Conservation (phyloP, 1,284 basidiomycete genomes). For the Singerocomus inundabilis region DNA sequence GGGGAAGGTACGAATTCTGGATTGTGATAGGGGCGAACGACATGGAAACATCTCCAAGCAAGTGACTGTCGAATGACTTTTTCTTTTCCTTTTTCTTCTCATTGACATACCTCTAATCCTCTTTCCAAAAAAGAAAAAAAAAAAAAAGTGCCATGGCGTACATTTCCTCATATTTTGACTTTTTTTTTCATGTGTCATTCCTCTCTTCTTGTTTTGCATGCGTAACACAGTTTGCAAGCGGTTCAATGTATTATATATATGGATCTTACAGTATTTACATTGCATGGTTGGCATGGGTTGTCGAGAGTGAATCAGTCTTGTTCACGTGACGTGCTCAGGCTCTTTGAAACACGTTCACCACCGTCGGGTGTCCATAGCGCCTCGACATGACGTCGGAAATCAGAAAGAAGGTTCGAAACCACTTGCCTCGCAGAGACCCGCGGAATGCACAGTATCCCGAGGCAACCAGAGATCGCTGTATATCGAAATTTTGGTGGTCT, state of each 20-base stretch:
- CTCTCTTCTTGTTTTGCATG: conserved; percentile 5
- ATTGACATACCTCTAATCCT: conserved; percentile 2
- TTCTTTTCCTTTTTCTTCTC: neutral
- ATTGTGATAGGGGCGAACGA: neutral
- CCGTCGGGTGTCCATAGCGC: no score
- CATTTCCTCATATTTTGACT: neutral
- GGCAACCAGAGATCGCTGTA: no score
- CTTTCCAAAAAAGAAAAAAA: no score
- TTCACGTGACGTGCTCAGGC: no score
- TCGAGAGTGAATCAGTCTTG: neutral
- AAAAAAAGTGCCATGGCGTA: neutral
- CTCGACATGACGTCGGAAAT: no score
- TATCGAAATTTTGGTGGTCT: no score
- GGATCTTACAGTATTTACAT: conserved; percentile 15
- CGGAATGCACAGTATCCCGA: no score
- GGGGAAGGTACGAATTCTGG: conserved; percentile 6
- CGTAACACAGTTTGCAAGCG: neutral
- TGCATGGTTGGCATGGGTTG: neutral
- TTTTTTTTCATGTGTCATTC: neutral
- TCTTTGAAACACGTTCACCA: no score
- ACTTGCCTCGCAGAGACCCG: no score
- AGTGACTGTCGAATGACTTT: neutral
- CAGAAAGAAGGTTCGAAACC: no score
- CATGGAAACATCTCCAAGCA: neutral
- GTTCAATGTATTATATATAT: conserved; percentile 9